phyloP scores from a whole-genome alignment of 106 monocot species.

The Cymbidium sinense region DNA sequence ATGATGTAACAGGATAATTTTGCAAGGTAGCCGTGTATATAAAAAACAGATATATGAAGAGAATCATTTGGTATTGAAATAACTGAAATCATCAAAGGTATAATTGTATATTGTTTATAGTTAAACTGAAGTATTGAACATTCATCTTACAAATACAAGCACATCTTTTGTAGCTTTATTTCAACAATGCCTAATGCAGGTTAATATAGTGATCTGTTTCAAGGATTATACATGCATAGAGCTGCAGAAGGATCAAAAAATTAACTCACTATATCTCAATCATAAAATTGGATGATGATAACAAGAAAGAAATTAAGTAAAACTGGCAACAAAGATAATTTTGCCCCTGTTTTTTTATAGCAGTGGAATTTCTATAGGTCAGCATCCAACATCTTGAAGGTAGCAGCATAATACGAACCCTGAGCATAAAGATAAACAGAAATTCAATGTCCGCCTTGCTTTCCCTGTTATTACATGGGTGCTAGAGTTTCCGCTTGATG shows the following conservation, averaged over 20 bases:
- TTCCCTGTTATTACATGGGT: slow-evolving; percentile 86
- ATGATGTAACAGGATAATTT: background rate
- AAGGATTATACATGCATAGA: background rate
- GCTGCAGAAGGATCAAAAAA: background rate
- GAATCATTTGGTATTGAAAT: background rate
- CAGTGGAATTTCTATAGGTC: background rate
- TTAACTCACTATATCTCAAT: background rate
- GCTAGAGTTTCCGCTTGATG: slow-evolving; percentile 35
- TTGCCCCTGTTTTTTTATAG: background rate
- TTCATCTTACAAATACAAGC: background rate
- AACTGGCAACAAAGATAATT: background rate
- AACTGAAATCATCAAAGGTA: background rate
- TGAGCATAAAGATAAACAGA: slow-evolving; percentile 68
- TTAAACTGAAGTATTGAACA: background rate
- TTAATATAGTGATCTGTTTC: background rate
- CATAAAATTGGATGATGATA: background rate
- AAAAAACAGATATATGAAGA: background rate
- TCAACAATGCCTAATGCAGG: background rate
- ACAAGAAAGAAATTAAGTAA: background rate
- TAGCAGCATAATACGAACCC: slow-evolving; percentile 40
- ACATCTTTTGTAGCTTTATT: background rate
- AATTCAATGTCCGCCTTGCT: slow-evolving; percentile 69
- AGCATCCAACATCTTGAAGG: no score
- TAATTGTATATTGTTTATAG: background rate
- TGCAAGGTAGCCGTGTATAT: background rate